Conservation (phyloP, 2,329 filamentous ascomycete species). For the Geosmithia flava region DNA sequence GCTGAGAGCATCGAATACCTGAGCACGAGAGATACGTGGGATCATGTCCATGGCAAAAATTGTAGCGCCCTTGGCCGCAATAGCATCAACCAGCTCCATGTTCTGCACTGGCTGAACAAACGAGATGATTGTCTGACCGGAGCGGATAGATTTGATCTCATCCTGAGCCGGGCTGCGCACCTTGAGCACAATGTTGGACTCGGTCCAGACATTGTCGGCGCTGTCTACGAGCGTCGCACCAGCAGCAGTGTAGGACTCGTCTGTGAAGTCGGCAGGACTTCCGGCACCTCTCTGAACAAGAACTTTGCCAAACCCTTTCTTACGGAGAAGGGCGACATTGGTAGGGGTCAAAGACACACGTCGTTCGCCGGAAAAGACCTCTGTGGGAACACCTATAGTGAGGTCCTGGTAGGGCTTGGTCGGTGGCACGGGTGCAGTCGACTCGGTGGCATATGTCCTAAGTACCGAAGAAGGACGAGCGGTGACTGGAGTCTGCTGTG, state of each 20-base stretch:
- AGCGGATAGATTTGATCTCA: conserved; percentile 56
- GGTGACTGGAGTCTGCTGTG: conserved; percentile 25
- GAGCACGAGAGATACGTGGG: conserved; percentile 77
- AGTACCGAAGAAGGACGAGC: conserved; percentile 9
- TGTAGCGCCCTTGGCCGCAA: conserved; percentile 60
- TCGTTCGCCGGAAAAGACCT: conserved; percentile 67
- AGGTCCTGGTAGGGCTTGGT: conserved; percentile 57
- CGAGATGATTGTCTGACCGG: conserved; percentile 65
- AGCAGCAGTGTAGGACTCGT: conserved; percentile 63
- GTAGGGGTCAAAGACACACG: conserved; percentile 77
- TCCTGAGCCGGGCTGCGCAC: conserved; percentile 58
- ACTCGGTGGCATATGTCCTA: conserved; percentile 27
- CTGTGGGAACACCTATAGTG: conserved; percentile 66
- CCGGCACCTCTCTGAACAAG: conserved; percentile 76
- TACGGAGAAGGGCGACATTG: conserved; percentile 70
- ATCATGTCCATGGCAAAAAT: conserved; percentile 90
- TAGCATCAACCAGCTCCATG: conserved; percentile 57
- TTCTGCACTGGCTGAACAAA: conserved; percentile 79
- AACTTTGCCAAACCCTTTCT: conserved; percentile 71
- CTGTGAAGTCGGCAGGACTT: conserved; percentile 61
- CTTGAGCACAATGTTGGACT: conserved; percentile 72
- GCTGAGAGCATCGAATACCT: conserved; percentile 78
- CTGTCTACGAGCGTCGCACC: conserved; percentile 66
- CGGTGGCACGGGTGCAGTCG: conserved; percentile 24
- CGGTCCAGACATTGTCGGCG: conserved; percentile 55